Conservation (phyloP, 2,329 filamentous ascomycete genomes). For the Triangularia setosa region DNA sequence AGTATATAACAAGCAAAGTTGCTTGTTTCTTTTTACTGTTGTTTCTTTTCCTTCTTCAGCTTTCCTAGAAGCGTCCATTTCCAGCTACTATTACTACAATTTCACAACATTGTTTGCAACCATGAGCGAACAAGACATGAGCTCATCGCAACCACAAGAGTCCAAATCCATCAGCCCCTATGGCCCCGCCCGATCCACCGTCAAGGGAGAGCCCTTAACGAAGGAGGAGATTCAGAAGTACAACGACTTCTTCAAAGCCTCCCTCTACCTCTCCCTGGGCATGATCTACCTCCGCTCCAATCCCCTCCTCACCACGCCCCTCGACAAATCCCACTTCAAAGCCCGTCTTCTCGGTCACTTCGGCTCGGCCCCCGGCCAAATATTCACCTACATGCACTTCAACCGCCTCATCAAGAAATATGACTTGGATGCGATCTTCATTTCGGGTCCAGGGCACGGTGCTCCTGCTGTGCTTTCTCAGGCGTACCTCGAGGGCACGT, state of each 20-base stretch:
- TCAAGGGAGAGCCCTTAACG: constrained; percentile 58
- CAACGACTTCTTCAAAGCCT: constrained; percentile 70
- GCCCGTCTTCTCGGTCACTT: constrained; percentile 71
- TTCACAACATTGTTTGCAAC: not conserved
- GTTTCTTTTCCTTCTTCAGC: not conserved
- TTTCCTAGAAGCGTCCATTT: constrained; percentile 1
- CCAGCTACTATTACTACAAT: not conserved
- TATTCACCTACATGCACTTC: constrained; percentile 79
- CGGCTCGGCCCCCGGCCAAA: constrained; percentile 75
- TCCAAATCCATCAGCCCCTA: constrained; percentile 59
- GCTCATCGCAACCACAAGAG: constrained; percentile 16
- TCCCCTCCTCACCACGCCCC: constrained; percentile 65
- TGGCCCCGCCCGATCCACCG: constrained; percentile 61
- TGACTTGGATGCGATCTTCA: constrained; percentile 66
- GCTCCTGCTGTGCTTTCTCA: constrained; percentile 73
- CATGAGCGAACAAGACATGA: not conserved
- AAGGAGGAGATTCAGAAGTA: constrained; percentile 64
- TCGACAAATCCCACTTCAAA: constrained; percentile 69
- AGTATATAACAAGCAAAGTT: not conserved
- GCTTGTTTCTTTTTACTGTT: not conserved
- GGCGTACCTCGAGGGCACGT: constrained; percentile 72
- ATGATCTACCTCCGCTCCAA: constrained; percentile 79
- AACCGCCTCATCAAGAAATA: constrained; percentile 80
- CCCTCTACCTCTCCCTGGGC: constrained; percentile 69
- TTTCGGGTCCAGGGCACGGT: constrained; percentile 74